Evolutionary conservation across 768 basidiomycete species (phyloP).

Genomic region (Trametes meyenii): DNA sequence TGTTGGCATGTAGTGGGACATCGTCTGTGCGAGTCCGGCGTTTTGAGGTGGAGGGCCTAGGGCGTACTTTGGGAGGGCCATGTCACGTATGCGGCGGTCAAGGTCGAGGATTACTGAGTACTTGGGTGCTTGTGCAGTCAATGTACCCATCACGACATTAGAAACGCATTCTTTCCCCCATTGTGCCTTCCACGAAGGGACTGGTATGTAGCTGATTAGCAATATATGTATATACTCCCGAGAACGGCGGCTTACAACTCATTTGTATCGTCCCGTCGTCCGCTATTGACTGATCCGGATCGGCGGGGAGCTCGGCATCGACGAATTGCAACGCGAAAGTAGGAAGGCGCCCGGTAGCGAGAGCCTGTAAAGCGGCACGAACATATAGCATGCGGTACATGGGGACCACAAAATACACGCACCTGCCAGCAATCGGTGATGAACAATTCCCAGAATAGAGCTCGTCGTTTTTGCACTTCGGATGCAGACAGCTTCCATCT

Average conservation of each 20-base stretch:
- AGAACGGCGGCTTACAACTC: constrained; percentile 41
- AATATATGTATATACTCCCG: constrained; percentile 23
- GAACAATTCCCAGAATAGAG: constrained; percentile 72
- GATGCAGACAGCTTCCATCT: constrained; percentile 65
- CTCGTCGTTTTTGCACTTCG: constrained; percentile 64
- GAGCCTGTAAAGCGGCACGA: constrained; percentile 42
- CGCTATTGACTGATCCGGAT: constrained; percentile 53
- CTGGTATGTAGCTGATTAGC: constrained; percentile 59
- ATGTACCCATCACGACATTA: constrained; percentile 56
- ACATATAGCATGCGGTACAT: neutral
- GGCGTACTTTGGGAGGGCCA: constrained; percentile 64
- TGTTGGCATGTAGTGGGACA: constrained; percentile 75
- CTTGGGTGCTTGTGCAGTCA: constrained; percentile 58
- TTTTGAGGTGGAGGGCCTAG: constrained; percentile 52
- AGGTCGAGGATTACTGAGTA: constrained; percentile 69
- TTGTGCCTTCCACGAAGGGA: constrained; percentile 59
- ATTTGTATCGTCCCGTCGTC: constrained; percentile 56
- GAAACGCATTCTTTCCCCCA: constrained; percentile 58
- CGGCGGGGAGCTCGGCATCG: constrained; percentile 57
- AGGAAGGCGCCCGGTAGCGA: constrained; percentile 45
- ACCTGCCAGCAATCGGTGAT: constrained; percentile 51
- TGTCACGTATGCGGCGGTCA: constrained; percentile 68
- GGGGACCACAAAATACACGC: constrained; percentile 13
- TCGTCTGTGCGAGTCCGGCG: constrained; percentile 57
- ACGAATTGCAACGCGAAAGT: constrained; percentile 42